Evolutionary conservation across 208 protist genomes (phyloP), one percentile per base, ranked within the genome.

Genomic region (Polymyxa betae): DNA sequence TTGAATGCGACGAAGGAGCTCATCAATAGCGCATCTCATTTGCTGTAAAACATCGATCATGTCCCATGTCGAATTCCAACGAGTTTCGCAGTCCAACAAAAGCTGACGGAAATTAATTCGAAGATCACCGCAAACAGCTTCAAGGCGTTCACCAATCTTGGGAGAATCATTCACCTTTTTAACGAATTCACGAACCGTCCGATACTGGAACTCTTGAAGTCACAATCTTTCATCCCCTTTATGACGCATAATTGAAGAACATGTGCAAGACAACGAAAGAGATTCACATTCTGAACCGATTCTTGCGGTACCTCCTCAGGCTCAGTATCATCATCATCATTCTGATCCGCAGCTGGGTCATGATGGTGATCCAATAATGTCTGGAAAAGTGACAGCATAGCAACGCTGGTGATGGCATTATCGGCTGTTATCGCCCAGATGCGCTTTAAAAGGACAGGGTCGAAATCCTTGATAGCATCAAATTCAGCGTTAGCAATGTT

Each of bases 151-250:
- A 16, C 29, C 12, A 82, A 35, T 5, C 10, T 40, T 40, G 5
- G n/a, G n/a, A 16, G 72, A 82, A 43, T 82, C 72, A n/a, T 43
- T 45, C 16, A 82, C 35, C 72, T 82, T 82, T n/a, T 60, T 60
- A 24, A 82, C 16, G 16, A 82, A n/a, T 5, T 82, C 72, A 38
- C 72, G 72, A 82, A 82, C n/a, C 16, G 5, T 43, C 72, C 72
- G 35, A 82, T 82, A 20, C 16, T n/a, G 72, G 35, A 5, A 43
- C 35, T 12, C 72, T 38, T 43, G 72, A 20, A 38, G 5, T 82
- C 35, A 82, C 72, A 82, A 5, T 35, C n/a, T 40, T 5, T 40
- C 35, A 82, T 5, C 12, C n/a, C 72, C 35, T 82, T 5, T n/a
- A 38, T 82, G 10, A 82, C 72, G 16, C 16, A 5, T 43, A 82